These are phyloP conservation scores for Myrmaecium sp. DNA, from an alignment of 2,329 filamentous ascomycete genomes.

Conservation along the genomic window DNA sequence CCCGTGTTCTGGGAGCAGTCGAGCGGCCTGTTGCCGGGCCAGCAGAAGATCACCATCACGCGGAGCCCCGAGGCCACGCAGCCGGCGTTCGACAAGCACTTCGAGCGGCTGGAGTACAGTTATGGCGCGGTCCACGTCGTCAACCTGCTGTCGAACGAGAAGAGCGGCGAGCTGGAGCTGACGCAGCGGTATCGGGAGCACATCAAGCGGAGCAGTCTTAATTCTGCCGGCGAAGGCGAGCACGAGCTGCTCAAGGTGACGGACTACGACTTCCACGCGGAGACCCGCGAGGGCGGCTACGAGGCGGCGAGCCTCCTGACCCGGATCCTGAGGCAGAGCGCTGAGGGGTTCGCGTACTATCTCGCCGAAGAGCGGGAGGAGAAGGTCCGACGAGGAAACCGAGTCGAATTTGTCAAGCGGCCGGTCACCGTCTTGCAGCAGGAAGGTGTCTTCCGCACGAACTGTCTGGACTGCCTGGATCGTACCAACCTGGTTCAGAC, in stretches of 20 bases:
- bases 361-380: conserved; percentile 58
- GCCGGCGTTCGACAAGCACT: conserved; percentile 89
- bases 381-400: conserved; percentile 24
- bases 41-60: conserved; percentile 88
- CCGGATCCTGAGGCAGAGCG: conserved; percentile 58
- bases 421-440: conserved; percentile 66
- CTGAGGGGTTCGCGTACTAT: conserved; percentile 84
- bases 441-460: conserved; percentile 88
- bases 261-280: conserved; percentile 92
- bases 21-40: conserved; percentile 69
- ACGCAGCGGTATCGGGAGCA: conserved; percentile 66
- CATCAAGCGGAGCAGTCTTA: conserved; percentile 57
- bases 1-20: conserved; percentile 96
- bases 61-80: conserved; percentile 80
- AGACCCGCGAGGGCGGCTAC: conserved; percentile 76
- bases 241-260: conserved; percentile 65
- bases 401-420: conserved; percentile 18
- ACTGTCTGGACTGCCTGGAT: conserved; percentile 91
- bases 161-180: conserved; percentile 71
- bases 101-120: conserved; percentile 65
- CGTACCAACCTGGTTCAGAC: conserved; percentile 93
- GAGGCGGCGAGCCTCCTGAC: conserved; percentile 79
- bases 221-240: conserved; percentile 40
- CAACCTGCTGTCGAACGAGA: conserved; percentile 82
- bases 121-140: conserved; percentile 89